A percentile compares a stretch with the other conserved stretches of the same genome.
Evolutionary conservation across 352 stramenopile species (phyloP).

Genomic region (Peronosclerospora sorghi): DNA sequence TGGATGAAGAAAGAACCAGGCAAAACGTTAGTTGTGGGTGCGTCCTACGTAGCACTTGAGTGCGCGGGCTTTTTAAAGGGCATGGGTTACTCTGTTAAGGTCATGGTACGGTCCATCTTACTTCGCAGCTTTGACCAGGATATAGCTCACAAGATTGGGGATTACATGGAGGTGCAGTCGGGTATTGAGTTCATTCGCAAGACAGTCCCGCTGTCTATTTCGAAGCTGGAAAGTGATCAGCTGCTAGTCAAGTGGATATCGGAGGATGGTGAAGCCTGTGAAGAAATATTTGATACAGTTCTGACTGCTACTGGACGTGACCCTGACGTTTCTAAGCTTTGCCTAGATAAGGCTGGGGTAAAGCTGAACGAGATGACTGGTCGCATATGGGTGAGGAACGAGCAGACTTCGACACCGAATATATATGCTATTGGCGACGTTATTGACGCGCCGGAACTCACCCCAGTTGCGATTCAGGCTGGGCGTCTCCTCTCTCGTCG

Average conservation of each 20-base stretch:
- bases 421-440: conserved; percentile 97
- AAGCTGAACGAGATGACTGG: conserved; percentile 83
- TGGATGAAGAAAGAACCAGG: conserved; percentile 81
- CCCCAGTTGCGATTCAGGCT: conserved; percentile 95
- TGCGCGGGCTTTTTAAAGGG: conserved; percentile 95
- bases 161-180: conserved; percentile 87
- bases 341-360: conserved; percentile 81
- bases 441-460: conserved; percentile 94
- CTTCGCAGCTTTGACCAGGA: conserved; percentile 97
- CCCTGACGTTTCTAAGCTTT: conserved; percentile 88
- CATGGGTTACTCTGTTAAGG: conserved; percentile 92
- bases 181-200: conserved; percentile 89
- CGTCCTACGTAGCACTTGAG: conserved; percentile 97
- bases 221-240: conserved; percentile 79
- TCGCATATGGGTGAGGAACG: conserved; percentile 86
- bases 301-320: conserved; percentile 89
- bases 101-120: conserved; percentile 95
- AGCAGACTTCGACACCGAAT: conserved; percentile 91
- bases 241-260: conserved; percentile 79
- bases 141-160: conserved; percentile 88
- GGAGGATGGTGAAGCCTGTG: conserved; percentile 31
- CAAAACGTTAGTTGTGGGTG: conserved; percentile 95
- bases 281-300: conserved; percentile 95
- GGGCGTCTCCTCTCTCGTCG: conserved; percentile 86
- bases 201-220: conserved; percentile 86